Evolutionary conservation across 2,329 filamentous ascomycete species (phyloP), one percentile per base, ranked within the genome.

Genomic region (Xylariales sp.): DNA sequence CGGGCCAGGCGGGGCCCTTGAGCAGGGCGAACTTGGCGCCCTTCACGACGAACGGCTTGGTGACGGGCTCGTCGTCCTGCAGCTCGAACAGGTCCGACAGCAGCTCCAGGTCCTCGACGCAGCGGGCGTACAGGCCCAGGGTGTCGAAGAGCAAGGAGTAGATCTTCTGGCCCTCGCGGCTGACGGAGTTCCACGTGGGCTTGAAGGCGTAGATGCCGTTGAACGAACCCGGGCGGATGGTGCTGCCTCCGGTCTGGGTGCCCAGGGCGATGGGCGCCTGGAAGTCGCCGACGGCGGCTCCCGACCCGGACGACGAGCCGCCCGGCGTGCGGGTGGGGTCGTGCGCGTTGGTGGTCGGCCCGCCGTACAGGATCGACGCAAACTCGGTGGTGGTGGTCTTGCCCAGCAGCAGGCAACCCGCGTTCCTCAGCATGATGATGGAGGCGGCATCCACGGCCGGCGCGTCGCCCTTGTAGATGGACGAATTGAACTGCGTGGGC

Each of bases 261-360:
- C 80, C 82, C 0, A 86, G 59, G 0, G 62, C 70, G 10, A 85
- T 49, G 0, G 80, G 76, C 1, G 70, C 72, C 44, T 85, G 81
- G 37, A 74, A 72, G 45, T 85, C 82, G 6, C 65, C 81, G 0
- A 86, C 80, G 1, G 78, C 80, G 0, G 81, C 80, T 0, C 68
- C 82, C 0, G 81, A 84, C 0, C 83, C 82, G 0, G 79, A 78
- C 0, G 79, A 84, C 0, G 81, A 85, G 31, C 82, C 82, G 1
- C 82, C 82, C 0, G 82, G 81, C 0, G 81, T 85, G 5, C 83
- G 71, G 0, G 67, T 69, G 2, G 63, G 55, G 53, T 86, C 80
- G 46, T 88, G 86, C 0, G 81, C 78, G 51, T 86, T 86, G 4
- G 57, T 52, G 1, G 78, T 80, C 35, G 65, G 65, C 1, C 72